Percentiles rank a stretch among this genome's conserved stretches.
Conservation (phyloP, 129 eudicot genomes). For the Gnaphalium uliginosum region DNA sequence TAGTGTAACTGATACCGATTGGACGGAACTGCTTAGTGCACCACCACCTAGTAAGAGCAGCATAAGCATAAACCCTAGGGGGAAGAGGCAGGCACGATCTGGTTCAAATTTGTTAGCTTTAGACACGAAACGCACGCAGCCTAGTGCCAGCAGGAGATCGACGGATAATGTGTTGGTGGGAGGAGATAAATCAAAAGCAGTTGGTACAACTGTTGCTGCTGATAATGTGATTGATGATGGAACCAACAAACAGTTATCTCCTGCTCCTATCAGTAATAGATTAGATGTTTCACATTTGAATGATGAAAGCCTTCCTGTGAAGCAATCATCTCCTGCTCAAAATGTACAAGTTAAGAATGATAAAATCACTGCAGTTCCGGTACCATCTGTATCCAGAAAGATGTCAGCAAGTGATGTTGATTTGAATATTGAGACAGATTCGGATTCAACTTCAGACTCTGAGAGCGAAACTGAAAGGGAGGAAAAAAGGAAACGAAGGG, state of each 20-base stretch:
- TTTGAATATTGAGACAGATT: slow-evolving; percentile 64
- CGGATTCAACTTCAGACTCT: slow-evolving; percentile 70
- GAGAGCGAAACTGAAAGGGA: slow-evolving; percentile 84
- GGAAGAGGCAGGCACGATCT: slow-evolving; percentile 48
- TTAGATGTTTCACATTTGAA: not conserved
- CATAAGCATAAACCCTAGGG: slow-evolving; percentile 36
- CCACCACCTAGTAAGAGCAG: slow-evolving; percentile 33
- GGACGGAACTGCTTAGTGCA: slow-evolving; percentile 77
- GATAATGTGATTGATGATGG: slow-evolving; percentile 25
- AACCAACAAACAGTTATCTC: slow-evolving; percentile 18
- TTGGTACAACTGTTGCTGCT: slow-evolving; percentile 29
- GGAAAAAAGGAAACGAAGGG: slow-evolving; percentile 75
- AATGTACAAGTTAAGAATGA: slow-evolving; percentile 32
- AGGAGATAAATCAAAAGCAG: slow-evolving; percentile 38
- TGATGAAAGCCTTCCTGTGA: slow-evolving; percentile 25
- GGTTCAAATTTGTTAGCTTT: slow-evolving; percentile 41
- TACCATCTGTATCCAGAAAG: slow-evolving; percentile 37
- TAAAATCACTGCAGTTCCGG: slow-evolving; percentile 25
- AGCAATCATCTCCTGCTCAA: not conserved
- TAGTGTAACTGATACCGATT: slow-evolving; percentile 65
- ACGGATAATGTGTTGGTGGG: slow-evolving; percentile 23
- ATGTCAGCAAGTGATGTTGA: slow-evolving; percentile 54
- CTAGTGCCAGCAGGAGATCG: slow-evolving; percentile 36
- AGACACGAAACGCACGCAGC: slow-evolving; percentile 42
- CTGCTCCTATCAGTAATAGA: not conserved